Evolutionary conservation across 169 alveolate genomes (phyloP), one percentile per base, ranked within the genome.

Genomic region (Fabrea salina): DNA sequence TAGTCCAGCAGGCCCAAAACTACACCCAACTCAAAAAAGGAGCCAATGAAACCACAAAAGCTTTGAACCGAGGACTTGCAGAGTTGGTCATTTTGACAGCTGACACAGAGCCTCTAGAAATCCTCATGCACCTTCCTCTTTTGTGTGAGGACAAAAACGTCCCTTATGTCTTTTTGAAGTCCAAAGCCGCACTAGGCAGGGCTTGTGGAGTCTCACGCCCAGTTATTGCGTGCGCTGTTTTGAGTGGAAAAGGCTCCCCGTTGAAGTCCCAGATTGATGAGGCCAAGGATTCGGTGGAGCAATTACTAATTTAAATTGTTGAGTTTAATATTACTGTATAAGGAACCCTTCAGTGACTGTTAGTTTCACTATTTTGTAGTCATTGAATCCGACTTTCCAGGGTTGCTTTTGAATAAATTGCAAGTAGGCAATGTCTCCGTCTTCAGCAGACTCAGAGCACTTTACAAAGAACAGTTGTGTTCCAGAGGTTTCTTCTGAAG

Each of bases 81-180:
- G 99, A 98, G 82, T 82, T 98, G 67, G 96, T 98, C 57, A 91
- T 98, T 41, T 87, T 98, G 75, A 99, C 99, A 40, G 99, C 99
- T 32, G 99, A 98, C 88, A 98, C 99, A 33, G 99, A 98, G 93
- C 99, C 99, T 30, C 94, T 98, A 77, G 99, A 98, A 89, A 98
- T 98, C 81, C 96, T 98, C 25, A 90, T 98, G 53, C 99, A 98
- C 85, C 94, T 98, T 70, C 99, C 99, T 13, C 84, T 97, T 64
- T 96, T 97, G 57, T 97, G 99, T 82, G 99, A 98, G 88, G 99
- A 98, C 88, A 98, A 98, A 97, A 98, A 97, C 92, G 99, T 98
- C 27, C 99, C 99, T 19, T 98, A 98, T 90, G 99, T 98, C 71
- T 98, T 97, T 92, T 99, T 98, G 44, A 93, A 95, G 83, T 93